phyloP scores from a whole-genome alignment of 2,329 filamentous ascomycete species.

The Microdochium bolleyi region DNA sequence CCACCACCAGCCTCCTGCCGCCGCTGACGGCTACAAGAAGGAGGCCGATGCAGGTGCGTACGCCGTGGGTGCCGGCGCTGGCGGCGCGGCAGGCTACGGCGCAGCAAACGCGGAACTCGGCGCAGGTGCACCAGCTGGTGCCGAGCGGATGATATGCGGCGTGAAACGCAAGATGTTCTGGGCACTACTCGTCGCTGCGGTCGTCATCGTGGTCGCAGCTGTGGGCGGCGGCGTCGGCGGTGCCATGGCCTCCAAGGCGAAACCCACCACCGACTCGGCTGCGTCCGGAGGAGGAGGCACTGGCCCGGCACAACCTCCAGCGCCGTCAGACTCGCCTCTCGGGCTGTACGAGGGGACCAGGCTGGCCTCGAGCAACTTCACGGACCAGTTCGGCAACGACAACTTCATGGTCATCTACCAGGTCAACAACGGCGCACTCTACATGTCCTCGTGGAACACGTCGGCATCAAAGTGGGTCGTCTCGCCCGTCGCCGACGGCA shows the following conservation, averaged over 20 bases:
- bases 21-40: background rate
- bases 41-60: slow-evolving; percentile 4
- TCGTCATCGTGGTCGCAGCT: slow-evolving; percentile 5
- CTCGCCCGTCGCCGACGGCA: slow-evolving; percentile 16
- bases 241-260: background rate
- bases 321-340: background rate
- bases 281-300: slow-evolving; percentile 1
- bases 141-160: slow-evolving; percentile 8
- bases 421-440: slow-evolving; percentile 14
- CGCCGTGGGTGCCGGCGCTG: slow-evolving; percentile 5
- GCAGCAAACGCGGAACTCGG: background rate
- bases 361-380: slow-evolving; percentile 18
- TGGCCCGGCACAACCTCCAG: background rate
- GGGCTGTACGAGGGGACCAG: slow-evolving; percentile 8
- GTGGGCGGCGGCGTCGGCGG: slow-evolving; percentile 10
- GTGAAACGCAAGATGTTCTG: slow-evolving; percentile 8
- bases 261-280: background rate
- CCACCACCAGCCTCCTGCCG: slow-evolving; percentile 1
- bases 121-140: background rate
- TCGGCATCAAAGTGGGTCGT: slow-evolving; percentile 14
- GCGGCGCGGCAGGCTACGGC: slow-evolving; percentile 1
- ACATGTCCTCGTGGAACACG: slow-evolving; percentile 18
- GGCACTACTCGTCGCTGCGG: slow-evolving; percentile 5
- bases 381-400: slow-evolving; percentile 13
- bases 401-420: slow-evolving; percentile 18